Base-by-base conservation (phyloP, 257 asterid genomes). In the Anisodus tanguticus region DNA sequence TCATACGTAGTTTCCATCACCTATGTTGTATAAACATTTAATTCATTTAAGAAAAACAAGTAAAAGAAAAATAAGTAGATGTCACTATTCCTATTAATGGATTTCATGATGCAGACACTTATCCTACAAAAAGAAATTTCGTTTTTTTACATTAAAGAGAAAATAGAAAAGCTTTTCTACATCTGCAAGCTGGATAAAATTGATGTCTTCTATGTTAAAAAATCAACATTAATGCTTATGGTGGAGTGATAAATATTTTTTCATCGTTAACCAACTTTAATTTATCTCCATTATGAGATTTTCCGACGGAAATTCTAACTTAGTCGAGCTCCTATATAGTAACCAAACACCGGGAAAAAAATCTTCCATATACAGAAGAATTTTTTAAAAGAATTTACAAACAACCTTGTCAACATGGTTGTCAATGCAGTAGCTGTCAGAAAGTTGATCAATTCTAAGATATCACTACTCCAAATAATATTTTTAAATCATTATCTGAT, bases 361-460 rank as follows among this genome's bases (percentile, higher is more conserved):
- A 31, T 31, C 35, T 31, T 31, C 2, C 35, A 31, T 31, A 31
- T 31, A 31, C 35, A 31, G 35, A 31, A 1, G 35, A 0, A 31
- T 31, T 31, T 31, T 31, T 31, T 31, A 2, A 6, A 9, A 19
- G 3, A 3, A 69, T 17, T 8, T 72, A 10, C 10, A 47, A 47
- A 45, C n/a, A 45, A 72, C 39, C 15, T 31, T 72, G 58, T 72
- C n/a, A n/a, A 31, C 80, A 43, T 62, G 37, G 68, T 62, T 62
- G 26, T 58, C 64, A 58, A 58, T 17, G 64, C 26, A 58, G 41
- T 45, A n/a, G 79, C 79, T 71, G 58, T 45, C 80, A 72, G 22
- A 72, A 72, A 72, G 59, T 10, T 47, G 80, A 72, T 45, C 58
- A 9, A 71, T 71, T 71, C 41, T 10, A 47, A 47, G 10, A 47